Evolutionary conservation across 179 eudicot genomes (phyloP), one percentile per base, ranked within the genome.

Genomic region (Pouteria campechiana): DNA sequence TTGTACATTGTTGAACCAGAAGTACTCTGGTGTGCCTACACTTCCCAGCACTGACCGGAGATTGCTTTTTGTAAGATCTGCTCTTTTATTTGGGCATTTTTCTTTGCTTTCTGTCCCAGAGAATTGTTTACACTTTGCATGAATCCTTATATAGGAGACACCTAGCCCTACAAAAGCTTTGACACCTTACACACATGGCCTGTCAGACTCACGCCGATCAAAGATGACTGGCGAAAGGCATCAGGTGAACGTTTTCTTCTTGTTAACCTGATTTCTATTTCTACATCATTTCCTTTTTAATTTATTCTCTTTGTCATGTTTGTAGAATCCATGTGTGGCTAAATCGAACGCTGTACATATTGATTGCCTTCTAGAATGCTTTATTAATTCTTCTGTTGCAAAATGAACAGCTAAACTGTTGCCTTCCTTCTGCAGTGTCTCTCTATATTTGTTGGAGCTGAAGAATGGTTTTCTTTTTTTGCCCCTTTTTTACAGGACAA

Each of bases 131-230:
- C 11, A 19, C 7, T 23, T 37, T n/a, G 32, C 12, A 38, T 41
- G 36, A 10, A 39, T 17, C 25, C 48, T 54, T 48, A n/a, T 50
- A 34, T 73, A 92, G 99, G 96, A 92, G 67, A 71, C 94, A 33
- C 96, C 99, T 7, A 80, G 86, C 8, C 93, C 96, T 31, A 67
- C 83, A 25, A 92, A 80, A 63, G 38, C 37, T 37, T 64, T 51
- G 46, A 55, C 52, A 20, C 93, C 61, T 49, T 11, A 59, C 29
- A 58, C 83, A 13, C 94, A 75, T 46, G 81, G 83, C 32, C 64
- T 75, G 38, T 75, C 94, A 15, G 99, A 92, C 17, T 73, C 83
- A 15, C 85, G 89, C 20, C 64, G 73, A 67, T 65, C 93, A 60
- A 92, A 83, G 47, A 65, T 71, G 43, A 74, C 80, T 40, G 50